A percentile compares a stretch with the other conserved stretches of the same genome.
Conservation (phyloP, 768 basidiomycete species). For the Mycena leptocephala region DNA sequence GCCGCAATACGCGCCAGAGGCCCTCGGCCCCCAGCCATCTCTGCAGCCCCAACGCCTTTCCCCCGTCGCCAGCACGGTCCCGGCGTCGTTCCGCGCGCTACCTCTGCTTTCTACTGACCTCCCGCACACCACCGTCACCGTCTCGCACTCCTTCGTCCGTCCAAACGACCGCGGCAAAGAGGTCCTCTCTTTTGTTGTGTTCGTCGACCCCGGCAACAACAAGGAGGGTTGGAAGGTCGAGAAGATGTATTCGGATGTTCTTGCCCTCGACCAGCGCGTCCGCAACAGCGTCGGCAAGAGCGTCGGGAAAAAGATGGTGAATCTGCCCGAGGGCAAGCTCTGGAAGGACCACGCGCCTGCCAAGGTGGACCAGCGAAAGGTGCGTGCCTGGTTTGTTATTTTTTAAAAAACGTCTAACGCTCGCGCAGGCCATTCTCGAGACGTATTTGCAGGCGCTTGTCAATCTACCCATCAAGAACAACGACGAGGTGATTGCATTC, state of each 20-base stretch:
- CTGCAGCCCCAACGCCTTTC: slow-evolving; percentile 42
- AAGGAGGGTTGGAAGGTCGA: slow-evolving; percentile 90
- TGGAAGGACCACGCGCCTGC: slow-evolving; percentile 99
- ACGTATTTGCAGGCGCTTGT: slow-evolving; percentile 90
- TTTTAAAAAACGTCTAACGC: slow-evolving; percentile 10
- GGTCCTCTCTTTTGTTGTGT: slow-evolving; percentile 89
- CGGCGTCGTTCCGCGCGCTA: slow-evolving; percentile 78
- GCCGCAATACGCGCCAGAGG: slow-evolving; percentile 1
- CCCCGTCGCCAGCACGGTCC: slow-evolving; percentile 45
- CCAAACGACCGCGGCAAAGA: slow-evolving; percentile 95
- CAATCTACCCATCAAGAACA: slow-evolving; percentile 87
- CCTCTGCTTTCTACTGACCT: slow-evolving; percentile 83
- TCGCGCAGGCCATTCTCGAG: slow-evolving; percentile 79
- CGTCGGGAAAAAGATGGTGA: slow-evolving; percentile 83
- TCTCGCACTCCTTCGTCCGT: slow-evolving; percentile 88
- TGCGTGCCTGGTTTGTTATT: slow-evolving; percentile 52
- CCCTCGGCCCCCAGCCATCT: slow-evolving; percentile 19
- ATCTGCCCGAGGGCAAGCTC: slow-evolving; percentile 91
- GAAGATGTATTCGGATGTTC: slow-evolving; percentile 94
- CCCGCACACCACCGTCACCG: slow-evolving; percentile 76
- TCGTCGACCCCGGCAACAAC: slow-evolving; percentile 78
- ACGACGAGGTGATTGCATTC: slow-evolving; percentile 93
- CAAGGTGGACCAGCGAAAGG: slow-evolving; percentile 97
- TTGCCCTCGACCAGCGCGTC: slow-evolving; percentile 88
- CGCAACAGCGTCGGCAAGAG: slow-evolving; percentile 78